Evolutionary conservation across 345 rosid genomes (phyloP).

Genomic region (Lumnitzera littorea): DNA sequence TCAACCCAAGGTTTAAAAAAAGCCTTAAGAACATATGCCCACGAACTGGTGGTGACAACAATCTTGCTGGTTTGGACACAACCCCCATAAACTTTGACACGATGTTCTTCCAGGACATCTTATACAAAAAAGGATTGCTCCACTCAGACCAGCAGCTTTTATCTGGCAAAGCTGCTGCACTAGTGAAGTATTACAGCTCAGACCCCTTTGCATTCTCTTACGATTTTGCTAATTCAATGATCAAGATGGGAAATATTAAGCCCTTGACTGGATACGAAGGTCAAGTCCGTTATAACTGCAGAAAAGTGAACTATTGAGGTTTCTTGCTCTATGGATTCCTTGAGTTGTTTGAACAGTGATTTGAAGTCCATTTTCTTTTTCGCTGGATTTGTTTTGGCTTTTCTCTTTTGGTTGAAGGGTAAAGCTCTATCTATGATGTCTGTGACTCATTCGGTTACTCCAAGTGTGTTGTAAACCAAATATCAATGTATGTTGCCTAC

Average conservation of each 20-base stretch:
- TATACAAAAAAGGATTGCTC: conserved; percentile 20
- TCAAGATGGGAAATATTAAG: conserved; percentile 50
- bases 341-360: background rate
- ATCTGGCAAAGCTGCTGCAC: conserved; percentile 12
- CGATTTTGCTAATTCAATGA: conserved; percentile 35
- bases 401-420: no score
- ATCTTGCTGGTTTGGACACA: conserved; percentile 11
- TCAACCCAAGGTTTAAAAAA: conserved; percentile 19
- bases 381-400: no score
- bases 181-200: conserved; percentile 11
- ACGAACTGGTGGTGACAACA: conserved; percentile 8
- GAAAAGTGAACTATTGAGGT: conserved; percentile 14
- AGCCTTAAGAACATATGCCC: conserved; percentile 28
- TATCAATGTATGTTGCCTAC: no score
- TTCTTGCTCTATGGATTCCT: no score
- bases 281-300: conserved; percentile 34
- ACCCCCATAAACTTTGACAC: conserved; percentile 17
- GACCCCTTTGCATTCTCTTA: conserved; percentile 17
- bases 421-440: no score
- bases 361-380: no score
- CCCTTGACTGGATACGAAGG: conserved; percentile 36
- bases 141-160: conserved; percentile 28
- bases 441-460: no score
- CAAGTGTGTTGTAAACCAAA: no score
- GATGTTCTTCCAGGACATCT: conserved; percentile 24